Percentiles rank a stretch among this genome's conserved stretches.
Conservation (phyloP, 1,284 basidiomycete species). For the Quambalaria eucalypti region DNA sequence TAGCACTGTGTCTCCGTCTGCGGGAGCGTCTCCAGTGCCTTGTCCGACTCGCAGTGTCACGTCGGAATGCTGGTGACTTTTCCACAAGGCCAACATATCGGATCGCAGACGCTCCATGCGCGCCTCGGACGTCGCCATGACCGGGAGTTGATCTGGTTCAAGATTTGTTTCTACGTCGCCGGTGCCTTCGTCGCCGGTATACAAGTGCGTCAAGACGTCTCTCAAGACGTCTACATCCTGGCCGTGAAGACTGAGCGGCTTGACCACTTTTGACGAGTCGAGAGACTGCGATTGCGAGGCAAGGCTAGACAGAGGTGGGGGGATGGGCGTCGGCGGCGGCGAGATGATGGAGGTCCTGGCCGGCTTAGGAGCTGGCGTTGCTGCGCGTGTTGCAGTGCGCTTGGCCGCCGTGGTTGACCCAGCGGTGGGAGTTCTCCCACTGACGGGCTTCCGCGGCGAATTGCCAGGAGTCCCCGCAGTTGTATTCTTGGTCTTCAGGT, state of each 20-base stretch:
- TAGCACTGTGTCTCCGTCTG: constrained; percentile 11
- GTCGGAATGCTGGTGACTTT: constrained; percentile 38
- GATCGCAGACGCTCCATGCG: constrained; percentile 70
- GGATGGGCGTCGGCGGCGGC: background rate
- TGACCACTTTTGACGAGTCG: constrained; percentile 20
- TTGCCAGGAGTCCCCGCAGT: constrained; percentile 1
- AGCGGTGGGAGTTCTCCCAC: background rate
- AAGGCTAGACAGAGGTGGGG: constrained; percentile 11
- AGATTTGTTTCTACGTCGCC: constrained; percentile 34
- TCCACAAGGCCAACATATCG: constrained; percentile 41
- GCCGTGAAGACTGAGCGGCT: constrained; percentile 23
- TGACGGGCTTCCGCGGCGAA: background rate
- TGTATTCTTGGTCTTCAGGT: no score
- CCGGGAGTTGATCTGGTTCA: constrained; percentile 22
- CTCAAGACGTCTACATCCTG: constrained; percentile 30
- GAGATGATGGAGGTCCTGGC: background rate
- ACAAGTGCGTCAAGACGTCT: constrained; percentile 32
- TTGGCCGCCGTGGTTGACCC: background rate
- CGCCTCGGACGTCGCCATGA: constrained; percentile 56
- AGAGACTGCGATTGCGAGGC: constrained; percentile 10
- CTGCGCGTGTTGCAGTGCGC: background rate
- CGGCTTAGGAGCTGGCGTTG: background rate
- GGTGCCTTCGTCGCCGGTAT: constrained; percentile 34
- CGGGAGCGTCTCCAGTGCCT: constrained; percentile 6
- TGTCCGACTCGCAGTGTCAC: constrained; percentile 29